Evolutionary conservation across 2,329 filamentous ascomycete species (phyloP), one percentile per base, ranked within the genome.

Genomic region (Fusarium sp.): DNA sequence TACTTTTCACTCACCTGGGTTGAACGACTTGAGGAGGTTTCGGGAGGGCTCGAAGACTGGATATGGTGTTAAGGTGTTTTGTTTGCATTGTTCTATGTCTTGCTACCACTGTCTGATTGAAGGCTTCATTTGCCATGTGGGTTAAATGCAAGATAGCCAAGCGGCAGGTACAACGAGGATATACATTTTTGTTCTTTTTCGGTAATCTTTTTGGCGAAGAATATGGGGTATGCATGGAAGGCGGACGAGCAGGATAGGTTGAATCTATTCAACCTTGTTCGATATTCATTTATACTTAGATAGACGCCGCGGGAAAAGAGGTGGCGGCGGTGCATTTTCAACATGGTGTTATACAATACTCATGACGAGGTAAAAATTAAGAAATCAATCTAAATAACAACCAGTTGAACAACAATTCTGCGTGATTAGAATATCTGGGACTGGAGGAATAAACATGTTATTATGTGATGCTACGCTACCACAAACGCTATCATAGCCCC

Each of bases 21-120:
- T 45, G 56, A 47, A 59, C 31, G 61, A 49, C 33, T 58, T 45
- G 47, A 31, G 39, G 33, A 46, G 49, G 15, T 35, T 41, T 42
- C 14, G 41, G 61, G 56, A 54, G 58, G 46, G 25, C 12, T 54
- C 18, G 47, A 67, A 70, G 70, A 73, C 55, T 41, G 70, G 70
- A 57, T 55, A 62, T 38, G 65, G 70, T 53, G 70, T 62, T 38
- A 47, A 15, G 70, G 70, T 49, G 70, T 67, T 60, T 44, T 44
- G 29, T 58, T 71, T 58, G 47, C 25, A 55, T 46, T 57, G 42
- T 52, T 59, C 31, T 49, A 57, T 56, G 41, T 55, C 41, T 70
- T 60, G n/a, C 36, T 41, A 44, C 41, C 46, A 55, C 41, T 46
- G 42, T 41, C 42, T 47, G 44, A 57, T 45, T 25, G 57, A 29